Evolutionary conservation across 345 rosid species (phyloP).

Genomic region (Populus pruinosa): DNA sequence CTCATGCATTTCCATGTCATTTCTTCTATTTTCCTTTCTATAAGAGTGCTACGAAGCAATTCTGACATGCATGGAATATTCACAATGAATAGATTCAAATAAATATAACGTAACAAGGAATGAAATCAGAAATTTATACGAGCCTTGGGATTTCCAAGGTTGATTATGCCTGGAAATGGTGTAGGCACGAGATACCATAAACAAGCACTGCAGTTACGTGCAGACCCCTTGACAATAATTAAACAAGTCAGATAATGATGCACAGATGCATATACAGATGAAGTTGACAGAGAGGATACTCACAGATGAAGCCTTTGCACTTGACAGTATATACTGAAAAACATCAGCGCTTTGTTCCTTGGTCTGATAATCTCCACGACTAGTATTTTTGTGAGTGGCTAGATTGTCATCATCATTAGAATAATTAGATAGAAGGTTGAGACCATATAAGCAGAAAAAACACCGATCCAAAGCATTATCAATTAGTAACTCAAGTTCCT

Average conservation of each 20-base stretch:
- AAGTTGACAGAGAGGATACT: slow-evolving; percentile 41
- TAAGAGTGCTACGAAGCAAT: neutral
- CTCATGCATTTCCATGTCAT: neutral
- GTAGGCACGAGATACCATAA: neutral
- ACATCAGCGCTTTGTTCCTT: slow-evolving; percentile 98
- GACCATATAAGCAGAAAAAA: slow-evolving; percentile 94
- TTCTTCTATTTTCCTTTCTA: neutral
- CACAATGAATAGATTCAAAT: slow-evolving; percentile 13
- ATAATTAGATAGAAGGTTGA: slow-evolving; percentile 86
- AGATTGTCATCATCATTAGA: slow-evolving; percentile 89
- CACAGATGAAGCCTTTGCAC: slow-evolving; percentile 88
- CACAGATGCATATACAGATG: slow-evolving; percentile 21
- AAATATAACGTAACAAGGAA: neutral
- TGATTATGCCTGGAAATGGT: neutral
- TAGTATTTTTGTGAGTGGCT: slow-evolving; percentile 77
- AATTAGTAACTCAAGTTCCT: slow-evolving; percentile 79
- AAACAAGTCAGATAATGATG: slow-evolving; percentile 8
- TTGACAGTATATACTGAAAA: slow-evolving; percentile 88
- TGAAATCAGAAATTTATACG: neutral
- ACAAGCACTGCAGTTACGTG: neutral
- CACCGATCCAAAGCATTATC: slow-evolving; percentile 94
- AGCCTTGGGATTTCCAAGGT: neutral
- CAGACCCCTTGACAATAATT: neutral
- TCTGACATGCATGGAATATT: neutral
- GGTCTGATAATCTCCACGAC: slow-evolving; percentile 95